Percentiles rank a stretch among this genome's conserved stretches.
Evolutionary conservation across 805 yeast species (phyloP).

Genomic region (Debaryomyces hansenii): DNA sequence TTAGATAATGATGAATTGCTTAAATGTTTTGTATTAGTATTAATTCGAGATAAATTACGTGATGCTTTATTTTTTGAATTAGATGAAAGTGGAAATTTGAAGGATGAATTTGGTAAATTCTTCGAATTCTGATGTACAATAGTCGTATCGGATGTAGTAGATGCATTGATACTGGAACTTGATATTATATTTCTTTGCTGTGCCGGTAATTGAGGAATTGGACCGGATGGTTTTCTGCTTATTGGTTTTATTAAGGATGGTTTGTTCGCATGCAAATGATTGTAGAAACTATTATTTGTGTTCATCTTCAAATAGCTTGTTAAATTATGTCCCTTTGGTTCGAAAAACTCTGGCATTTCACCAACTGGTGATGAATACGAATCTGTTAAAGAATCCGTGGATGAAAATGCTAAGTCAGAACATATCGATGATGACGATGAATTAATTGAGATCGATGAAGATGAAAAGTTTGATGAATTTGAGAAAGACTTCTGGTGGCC

Average conservation of each 20-base stretch:
- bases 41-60: not conserved
- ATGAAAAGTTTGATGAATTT: constrained; percentile 16
- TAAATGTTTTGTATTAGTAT: not conserved
- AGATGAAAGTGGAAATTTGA: constrained; percentile 12
- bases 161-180: not conserved
- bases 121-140: constrained; percentile 7
- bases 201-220: constrained; percentile 12
- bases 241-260: constrained; percentile 11
- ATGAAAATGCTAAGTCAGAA: constrained; percentile 27
- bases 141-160: not conserved
- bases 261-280: not conserved
- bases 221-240: constrained; percentile 12
- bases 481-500: constrained; percentile 16
- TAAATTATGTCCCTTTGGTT: constrained; percentile 10
- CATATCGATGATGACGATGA: constrained; percentile 31
- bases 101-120: constrained; percentile 6
- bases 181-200: not conserved
- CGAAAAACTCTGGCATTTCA: constrained; percentile 26
- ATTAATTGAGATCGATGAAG: constrained; percentile 26
- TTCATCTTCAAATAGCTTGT: constrained; percentile 1
- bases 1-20: not conserved
- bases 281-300: not conserved
- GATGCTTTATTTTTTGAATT: not conserved
- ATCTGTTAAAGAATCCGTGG: constrained; percentile 31
- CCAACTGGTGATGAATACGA: constrained; percentile 22